Evolutionary conservation across 768 basidiomycete species (phyloP), one percentile per base, ranked within the genome.

Genomic region (Tulasnella sp.): DNA sequence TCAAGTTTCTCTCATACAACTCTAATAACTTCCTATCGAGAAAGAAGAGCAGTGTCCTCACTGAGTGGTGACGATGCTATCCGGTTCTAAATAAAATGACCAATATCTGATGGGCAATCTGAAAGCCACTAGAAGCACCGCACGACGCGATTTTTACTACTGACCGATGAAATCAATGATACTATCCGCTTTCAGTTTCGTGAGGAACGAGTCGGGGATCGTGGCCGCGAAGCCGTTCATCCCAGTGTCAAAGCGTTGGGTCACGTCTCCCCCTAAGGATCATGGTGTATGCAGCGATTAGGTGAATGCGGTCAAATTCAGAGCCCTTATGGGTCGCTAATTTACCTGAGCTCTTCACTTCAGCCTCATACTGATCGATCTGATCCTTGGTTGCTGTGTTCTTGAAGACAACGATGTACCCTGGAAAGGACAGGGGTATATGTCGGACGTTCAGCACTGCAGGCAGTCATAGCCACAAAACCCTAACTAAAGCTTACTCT

Each of bases 381-480:
- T 60, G 49, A 24, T 60, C 50, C 25, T 53, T 19, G 31, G 59
- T 55, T 22, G 49, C 59, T n/a, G 30, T 5, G 30, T 60, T 49
- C 29, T 60, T 60, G 49, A 60, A 60, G 59, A 60, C 59, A 49
- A 60, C 52, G 52, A 55, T 60, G 34, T 38, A 38, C 7, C 34
- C 34, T 38, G 5, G 34, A 38, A 15, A 38, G 15, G 15, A 38
- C 15, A 38, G 15, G 15, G 15, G 34, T 5, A 5, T 38, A 15
- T 38, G 34, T n/a, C n/a, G 15, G 34, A 38, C 15, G 15, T 38
- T 38, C 34, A 7, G 15, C 7, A 38, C 5, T 38, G 34, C n/a
- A n/a, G n/a, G n/a, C n/a, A n/a, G n/a, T n/a, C n/a, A n/a, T 38
- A 15, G 5, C 34, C 34, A 15, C 5, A 5, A 38, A 5, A 5